phyloP scores from a whole-genome alignment of 2,329 filamentous ascomycete species.

The Hypoxylon sp. region DNA sequence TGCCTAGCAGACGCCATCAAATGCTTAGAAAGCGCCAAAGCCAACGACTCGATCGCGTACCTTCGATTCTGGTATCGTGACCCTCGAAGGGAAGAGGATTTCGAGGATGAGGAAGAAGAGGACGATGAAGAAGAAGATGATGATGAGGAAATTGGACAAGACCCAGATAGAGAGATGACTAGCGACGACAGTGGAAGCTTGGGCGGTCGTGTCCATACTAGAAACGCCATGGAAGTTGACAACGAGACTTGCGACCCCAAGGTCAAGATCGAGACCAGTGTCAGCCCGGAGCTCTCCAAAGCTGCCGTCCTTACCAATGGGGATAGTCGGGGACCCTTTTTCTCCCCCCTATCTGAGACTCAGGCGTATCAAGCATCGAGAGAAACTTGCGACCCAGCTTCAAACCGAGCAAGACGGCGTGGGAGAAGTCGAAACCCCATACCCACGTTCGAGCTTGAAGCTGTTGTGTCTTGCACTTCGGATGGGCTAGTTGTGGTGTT shows the following conservation, averaged over 20 bases:
- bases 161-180: constrained; percentile 53
- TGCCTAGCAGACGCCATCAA: constrained; percentile 82
- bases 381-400: constrained; percentile 28
- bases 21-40: constrained; percentile 86
- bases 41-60: constrained; percentile 92
- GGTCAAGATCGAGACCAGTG: constrained; percentile 55
- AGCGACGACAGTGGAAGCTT: constrained; percentile 57
- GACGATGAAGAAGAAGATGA: constrained; percentile 62
- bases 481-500: constrained; percentile 88
- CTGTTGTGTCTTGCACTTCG: constrained; percentile 91
- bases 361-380: constrained; percentile 48
- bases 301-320: constrained; percentile 40
- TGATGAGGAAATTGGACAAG: constrained; percentile 56
- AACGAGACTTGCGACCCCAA: constrained; percentile 47
- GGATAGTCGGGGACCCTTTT: constrained; percentile 1
- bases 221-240: constrained; percentile 59
- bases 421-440: constrained; percentile 50
- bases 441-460: constrained; percentile 79
- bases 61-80: constrained; percentile 87
- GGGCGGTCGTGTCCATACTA: constrained; percentile 61
- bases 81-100: constrained; percentile 71
- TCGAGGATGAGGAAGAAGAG: constrained; percentile 58
- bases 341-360: constrained; percentile 32
- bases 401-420: constrained; percentile 22
- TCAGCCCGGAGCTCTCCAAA: constrained; percentile 52